Conservation (phyloP, 1,139 yeast species). For the Meyerozyma smithsonii region DNA sequence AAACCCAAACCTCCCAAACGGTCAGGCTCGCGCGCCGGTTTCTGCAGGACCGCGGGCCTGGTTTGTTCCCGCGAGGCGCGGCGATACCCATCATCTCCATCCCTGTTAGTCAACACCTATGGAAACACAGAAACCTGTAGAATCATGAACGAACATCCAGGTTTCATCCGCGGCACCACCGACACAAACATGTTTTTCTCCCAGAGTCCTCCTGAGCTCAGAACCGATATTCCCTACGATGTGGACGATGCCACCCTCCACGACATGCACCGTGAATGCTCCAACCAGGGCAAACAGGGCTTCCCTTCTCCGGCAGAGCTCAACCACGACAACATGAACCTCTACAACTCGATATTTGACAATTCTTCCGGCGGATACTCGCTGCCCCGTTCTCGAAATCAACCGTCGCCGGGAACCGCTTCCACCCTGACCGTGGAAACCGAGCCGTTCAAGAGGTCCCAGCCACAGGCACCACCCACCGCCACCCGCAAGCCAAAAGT, state of each 20-base stretch:
- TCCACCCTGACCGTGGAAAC: neutral
- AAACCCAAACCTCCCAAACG: too few relatives aligned
- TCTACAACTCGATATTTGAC: slow-evolving; percentile 4
- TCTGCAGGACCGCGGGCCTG: too few relatives aligned
- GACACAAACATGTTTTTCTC: neutral
- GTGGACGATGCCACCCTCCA: neutral
- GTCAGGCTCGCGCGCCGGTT: too few relatives aligned
- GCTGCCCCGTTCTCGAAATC: neutral
- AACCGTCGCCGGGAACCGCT: neutral
- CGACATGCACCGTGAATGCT: neutral
- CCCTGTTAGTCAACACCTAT: neutral
- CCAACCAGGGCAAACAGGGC: neutral
- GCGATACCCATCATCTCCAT: too few relatives aligned
- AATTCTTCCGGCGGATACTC: slow-evolving; percentile 6
- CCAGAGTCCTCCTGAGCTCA: neutral
- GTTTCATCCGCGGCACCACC: neutral
- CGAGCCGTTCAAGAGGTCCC: neutral
- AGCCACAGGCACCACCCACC: neutral
- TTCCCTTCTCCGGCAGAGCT: slow-evolving; percentile 1
- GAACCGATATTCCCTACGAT: neutral
- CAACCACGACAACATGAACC: slow-evolving; percentile 7
- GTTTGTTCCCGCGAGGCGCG: too few relatives aligned
- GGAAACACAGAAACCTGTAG: neutral
- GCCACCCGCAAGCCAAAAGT: slow-evolving; percentile 17
- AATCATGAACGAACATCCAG: neutral